Percentiles rank a stretch among this genome's conserved stretches.
phyloP scores from a whole-genome alignment of 306 rosid species.

The Cicer pinnatifidum region DNA sequence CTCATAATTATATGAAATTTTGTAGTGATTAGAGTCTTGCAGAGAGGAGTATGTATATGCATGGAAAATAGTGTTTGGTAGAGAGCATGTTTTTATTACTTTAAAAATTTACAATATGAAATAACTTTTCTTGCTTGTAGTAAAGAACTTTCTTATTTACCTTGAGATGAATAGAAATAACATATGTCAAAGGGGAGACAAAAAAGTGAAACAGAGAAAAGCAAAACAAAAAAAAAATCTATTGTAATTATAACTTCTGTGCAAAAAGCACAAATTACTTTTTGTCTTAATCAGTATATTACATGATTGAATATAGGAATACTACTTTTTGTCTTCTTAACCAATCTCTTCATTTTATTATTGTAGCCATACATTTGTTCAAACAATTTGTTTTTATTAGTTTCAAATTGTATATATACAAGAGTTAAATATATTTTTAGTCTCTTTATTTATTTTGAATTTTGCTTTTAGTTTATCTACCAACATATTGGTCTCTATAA shows the following conservation, averaged over 20 bases:
- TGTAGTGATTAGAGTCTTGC: background rate
- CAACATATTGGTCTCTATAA: too few relatives aligned
- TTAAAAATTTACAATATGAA: background rate
- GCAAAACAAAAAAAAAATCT: background rate
- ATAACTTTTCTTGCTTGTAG: background rate
- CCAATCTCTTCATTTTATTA: background rate
- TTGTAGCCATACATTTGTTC: background rate
- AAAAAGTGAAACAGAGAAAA: conserved; percentile 5
- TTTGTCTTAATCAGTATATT: background rate
- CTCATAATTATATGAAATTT: background rate
- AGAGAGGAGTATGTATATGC: background rate
- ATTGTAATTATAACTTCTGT: conserved; percentile 6
- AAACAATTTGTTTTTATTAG: background rate
- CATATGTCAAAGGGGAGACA: background rate
- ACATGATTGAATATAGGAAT: background rate
- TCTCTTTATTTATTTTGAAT: too few relatives aligned
- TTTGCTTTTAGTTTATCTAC: too few relatives aligned
- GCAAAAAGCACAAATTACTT: conserved; percentile 16
- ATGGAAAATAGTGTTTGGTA: background rate
- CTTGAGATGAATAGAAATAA: background rate
- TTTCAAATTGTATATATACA: background rate
- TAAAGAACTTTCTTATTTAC: conserved; percentile 12
- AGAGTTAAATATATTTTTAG: too few relatives aligned
- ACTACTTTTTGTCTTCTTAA: conserved; percentile 1
- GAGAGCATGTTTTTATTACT: background rate